phyloP scores from a whole-genome alignment of 768 basidiomycete genomes.

The Sarcomyxa edulis region DNA sequence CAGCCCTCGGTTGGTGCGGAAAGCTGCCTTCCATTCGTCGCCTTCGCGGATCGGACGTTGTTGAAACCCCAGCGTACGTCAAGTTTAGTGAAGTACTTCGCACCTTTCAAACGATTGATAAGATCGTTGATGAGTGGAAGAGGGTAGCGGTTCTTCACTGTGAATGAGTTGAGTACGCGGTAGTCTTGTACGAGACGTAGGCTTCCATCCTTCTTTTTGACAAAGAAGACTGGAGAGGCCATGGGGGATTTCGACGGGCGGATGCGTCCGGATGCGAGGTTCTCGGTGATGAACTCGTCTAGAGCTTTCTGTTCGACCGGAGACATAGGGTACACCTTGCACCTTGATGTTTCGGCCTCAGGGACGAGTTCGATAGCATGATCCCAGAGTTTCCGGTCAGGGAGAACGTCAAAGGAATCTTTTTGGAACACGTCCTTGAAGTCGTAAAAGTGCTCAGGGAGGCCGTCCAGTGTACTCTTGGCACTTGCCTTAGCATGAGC shows the following conservation, averaged over 20 bases:
- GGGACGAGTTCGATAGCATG: conserved; percentile 28
- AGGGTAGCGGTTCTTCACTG: conserved; percentile 29
- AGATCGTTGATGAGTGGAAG: too few relatives aligned
- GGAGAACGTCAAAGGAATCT: conserved; percentile 20
- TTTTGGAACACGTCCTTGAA: too few relatives aligned
- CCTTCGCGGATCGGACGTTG: conserved; percentile 20
- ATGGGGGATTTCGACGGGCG: conserved; percentile 17
- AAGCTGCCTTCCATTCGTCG: conserved; percentile 40
- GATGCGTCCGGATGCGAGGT: conserved; percentile 19
- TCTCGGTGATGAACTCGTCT: conserved; percentile 20
- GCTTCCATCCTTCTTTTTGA: conserved; percentile 14
- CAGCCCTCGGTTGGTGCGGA: conserved; percentile 27
- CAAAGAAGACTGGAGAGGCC: conserved; percentile 20
- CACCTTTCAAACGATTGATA: conserved; percentile 15
- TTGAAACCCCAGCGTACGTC: conserved; percentile 27
- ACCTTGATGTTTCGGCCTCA: conserved; percentile 17
- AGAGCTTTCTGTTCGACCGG: conserved; percentile 23
- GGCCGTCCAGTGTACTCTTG: too few relatives aligned
- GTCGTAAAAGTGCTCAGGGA: too few relatives aligned
- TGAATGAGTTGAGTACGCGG: conserved; percentile 22
- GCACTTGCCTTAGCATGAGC: too few relatives aligned
- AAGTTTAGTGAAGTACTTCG: conserved; percentile 26
- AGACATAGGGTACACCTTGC: too few relatives aligned
- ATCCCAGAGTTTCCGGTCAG: conserved; percentile 26
- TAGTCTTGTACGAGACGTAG: conserved; percentile 20